phyloP scores from a whole-genome alignment of 441 rosid genomes.

The Flueggea neowawraea region DNA sequence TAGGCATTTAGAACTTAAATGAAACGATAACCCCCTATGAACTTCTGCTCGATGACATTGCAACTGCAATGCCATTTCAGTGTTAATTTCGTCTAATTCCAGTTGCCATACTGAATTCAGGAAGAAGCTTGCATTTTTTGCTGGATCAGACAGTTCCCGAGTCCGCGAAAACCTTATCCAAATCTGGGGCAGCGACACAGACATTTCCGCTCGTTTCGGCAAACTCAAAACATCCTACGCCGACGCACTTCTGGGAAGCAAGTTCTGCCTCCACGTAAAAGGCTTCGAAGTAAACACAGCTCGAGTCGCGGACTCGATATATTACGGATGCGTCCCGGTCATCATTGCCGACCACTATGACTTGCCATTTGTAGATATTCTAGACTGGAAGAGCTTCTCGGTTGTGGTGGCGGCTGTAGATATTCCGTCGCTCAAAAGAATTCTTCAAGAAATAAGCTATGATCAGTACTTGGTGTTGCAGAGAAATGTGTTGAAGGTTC shows the following conservation, averaged over 20 bases:
- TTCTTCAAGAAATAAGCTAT: slow-evolving; percentile 31
- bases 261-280: slow-evolving; percentile 66
- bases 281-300: slow-evolving; percentile 75
- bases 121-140: slow-evolving; percentile 57
- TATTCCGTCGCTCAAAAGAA: slow-evolving; percentile 49
- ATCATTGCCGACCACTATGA: slow-evolving; percentile 65
- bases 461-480: slow-evolving; percentile 28
- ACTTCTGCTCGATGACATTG: too few species aligned
- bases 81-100: background rate
- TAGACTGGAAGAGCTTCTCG: slow-evolving; percentile 61
- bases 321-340: slow-evolving; percentile 57
- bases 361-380: slow-evolving; percentile 52
- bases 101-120: slow-evolving; percentile 24
- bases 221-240: slow-evolving; percentile 47
- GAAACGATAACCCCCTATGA: too few species aligned
- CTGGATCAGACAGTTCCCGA: slow-evolving; percentile 59
- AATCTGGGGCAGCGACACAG: slow-evolving; percentile 50
- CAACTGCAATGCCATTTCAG: slow-evolving; percentile 1
- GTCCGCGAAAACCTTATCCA: slow-evolving; percentile 47
- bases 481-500: slow-evolving; percentile 45
- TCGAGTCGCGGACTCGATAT: slow-evolving; percentile 46
- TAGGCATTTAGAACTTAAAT: too few species aligned
- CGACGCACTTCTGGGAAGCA: slow-evolving; percentile 50
- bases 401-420: slow-evolving; percentile 46
- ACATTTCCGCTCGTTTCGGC: slow-evolving; percentile 43